phyloP scores from a whole-genome alignment of 2,329 filamentous ascomycete species.

The Aspergillus melleus region DNA sequence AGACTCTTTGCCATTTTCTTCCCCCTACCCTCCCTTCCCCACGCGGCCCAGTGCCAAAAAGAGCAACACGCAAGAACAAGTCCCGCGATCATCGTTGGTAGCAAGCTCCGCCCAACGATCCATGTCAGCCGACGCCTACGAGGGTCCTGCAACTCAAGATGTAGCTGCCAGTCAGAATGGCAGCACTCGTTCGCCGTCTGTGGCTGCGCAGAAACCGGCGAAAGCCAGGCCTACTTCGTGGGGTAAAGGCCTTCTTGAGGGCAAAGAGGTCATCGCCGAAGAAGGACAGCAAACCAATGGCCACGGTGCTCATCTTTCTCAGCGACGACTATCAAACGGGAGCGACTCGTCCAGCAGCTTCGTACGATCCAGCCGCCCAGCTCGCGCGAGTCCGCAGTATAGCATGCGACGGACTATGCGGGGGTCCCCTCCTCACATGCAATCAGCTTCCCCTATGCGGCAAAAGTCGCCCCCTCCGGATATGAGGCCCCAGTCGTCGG shows the following conservation, averaged over 20 bases:
- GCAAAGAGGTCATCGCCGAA: conserved; percentile 6
- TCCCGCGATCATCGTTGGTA: conserved; percentile 9
- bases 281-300: conserved; percentile 9
- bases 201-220: not conserved
- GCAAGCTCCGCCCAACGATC: conserved; percentile 18
- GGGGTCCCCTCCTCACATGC: conserved; percentile 37
- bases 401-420: conserved; percentile 77
- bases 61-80: not conserved
- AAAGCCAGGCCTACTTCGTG: conserved; percentile 26
- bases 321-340: conserved; percentile 61
- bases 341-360: conserved; percentile 77
- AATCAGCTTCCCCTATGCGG: conserved; percentile 40
- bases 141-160: conserved; percentile 12
- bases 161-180: conserved; percentile 8
- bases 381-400: conserved; percentile 50
- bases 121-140: conserved; percentile 20
- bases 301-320: conserved; percentile 29
- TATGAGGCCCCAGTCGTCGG: conserved; percentile 47
- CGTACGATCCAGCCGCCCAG: conserved; percentile 59
- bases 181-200: conserved; percentile 1
- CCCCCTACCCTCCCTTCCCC: conserved; percentile 19
- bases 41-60: not conserved
- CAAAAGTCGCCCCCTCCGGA: conserved; percentile 64
- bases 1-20: conserved; percentile 17
- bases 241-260: conserved; percentile 21